phyloP scores from a whole-genome alignment of 2,329 filamentous ascomycete species.

The Trichoderma lentiforme region DNA sequence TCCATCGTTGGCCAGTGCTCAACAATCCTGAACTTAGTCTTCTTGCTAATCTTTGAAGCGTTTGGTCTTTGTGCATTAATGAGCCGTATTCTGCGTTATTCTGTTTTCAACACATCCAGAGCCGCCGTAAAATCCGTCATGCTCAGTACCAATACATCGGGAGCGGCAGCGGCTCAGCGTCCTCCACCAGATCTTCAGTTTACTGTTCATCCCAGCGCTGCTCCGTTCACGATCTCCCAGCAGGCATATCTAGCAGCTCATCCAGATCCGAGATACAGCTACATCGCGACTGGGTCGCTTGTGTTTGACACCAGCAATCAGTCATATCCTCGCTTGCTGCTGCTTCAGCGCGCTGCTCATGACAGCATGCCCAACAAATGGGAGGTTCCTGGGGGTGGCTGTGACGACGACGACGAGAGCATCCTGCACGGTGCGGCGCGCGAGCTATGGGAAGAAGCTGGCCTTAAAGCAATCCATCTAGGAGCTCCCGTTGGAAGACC shows the following conservation, averaged over 20 bases:
- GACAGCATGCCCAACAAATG: neutral
- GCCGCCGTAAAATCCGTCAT: neutral
- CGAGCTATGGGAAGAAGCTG: neutral
- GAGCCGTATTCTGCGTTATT: neutral
- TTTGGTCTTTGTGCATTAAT: accelerated
- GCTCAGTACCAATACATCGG: neutral
- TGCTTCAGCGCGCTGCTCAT: neutral
- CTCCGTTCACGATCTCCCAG: neutral
- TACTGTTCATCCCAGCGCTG: neutral
- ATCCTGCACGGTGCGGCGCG: neutral
- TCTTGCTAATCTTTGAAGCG: neutral
- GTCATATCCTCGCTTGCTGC: neutral
- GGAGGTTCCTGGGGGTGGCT: neutral
- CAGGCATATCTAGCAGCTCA: neutral
- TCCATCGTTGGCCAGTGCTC: neutral
- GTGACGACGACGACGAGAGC: neutral
- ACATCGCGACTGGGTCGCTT: neutral
- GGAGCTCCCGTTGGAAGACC: neutral
- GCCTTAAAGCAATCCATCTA: neutral
- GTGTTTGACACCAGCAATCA: neutral
- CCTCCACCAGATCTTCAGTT: neutral
- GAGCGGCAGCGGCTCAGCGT: neutral
- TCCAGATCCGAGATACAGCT: neutral
- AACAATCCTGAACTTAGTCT: accelerated
- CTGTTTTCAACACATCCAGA: neutral